Conservation (phyloP, 2,329 filamentous ascomycete genomes). For the Penicillium sp. region DNA sequence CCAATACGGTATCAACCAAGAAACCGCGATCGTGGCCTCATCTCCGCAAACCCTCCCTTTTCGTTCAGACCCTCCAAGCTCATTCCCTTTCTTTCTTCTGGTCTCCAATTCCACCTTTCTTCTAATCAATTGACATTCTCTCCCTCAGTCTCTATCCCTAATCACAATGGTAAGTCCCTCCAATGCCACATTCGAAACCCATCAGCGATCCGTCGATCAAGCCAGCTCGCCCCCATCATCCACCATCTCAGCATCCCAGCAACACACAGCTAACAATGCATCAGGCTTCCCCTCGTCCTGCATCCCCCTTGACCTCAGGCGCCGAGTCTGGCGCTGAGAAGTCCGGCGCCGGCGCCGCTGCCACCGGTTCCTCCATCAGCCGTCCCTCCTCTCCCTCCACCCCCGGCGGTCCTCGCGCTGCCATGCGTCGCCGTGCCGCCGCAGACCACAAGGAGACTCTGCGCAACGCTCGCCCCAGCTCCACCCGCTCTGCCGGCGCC, state of each 20-base stretch:
- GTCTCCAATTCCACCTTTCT: conserved; percentile 5
- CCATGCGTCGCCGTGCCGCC: conserved; percentile 90
- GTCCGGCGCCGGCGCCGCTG: conserved; percentile 49
- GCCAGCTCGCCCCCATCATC: conserved; percentile 5
- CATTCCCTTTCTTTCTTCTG: conserved; percentile 12
- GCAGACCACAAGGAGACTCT: conserved; percentile 97
- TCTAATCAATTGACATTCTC: neutral
- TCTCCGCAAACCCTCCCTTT: conserved; percentile 25
- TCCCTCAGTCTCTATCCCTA: conserved; percentile 11
- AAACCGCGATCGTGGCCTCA: conserved; percentile 33
- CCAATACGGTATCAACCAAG: conserved; percentile 22
- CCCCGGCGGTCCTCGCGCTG: conserved; percentile 91
- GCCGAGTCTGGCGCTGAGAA: conserved; percentile 49
- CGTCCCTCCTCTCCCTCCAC: conserved; percentile 84
- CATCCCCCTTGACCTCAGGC: conserved; percentile 47
- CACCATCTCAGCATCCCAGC: neutral
- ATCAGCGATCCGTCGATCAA: conserved; percentile 3
- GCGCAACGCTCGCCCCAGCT: conserved; percentile 88
- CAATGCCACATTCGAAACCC: neutral
- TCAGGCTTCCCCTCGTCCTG: conserved; percentile 43
- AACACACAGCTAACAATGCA: conserved; percentile 4
- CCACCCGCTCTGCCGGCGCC: conserved; percentile 88
- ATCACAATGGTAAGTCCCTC: conserved; percentile 25
- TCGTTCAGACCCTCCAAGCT: conserved; percentile 11
- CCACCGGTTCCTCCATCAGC: conserved; percentile 68